Evolutionary conservation across 768 basidiomycete genomes (phyloP).

Genomic region (Suillus weaverae): DNA sequence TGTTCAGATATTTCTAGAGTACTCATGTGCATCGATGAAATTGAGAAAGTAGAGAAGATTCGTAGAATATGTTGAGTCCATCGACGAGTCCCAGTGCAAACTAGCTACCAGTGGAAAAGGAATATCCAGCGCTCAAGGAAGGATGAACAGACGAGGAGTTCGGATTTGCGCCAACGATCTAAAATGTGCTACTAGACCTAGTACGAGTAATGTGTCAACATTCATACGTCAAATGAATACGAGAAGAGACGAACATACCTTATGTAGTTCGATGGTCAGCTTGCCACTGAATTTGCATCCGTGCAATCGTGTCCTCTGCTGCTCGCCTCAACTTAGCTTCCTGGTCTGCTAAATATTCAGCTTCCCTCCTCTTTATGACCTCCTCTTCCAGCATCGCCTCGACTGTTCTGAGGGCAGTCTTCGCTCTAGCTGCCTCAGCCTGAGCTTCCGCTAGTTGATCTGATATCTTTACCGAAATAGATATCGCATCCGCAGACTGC

Average conservation of each 20-base stretch:
- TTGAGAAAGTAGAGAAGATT: neutral
- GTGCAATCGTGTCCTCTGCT: slow-evolving; percentile 52
- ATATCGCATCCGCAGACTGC: slow-evolving; percentile 68
- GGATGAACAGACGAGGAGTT: neutral
- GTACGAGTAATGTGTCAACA: neutral
- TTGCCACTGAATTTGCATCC: slow-evolving; percentile 30
- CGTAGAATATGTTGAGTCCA: slow-evolving; percentile 3
- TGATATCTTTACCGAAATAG: slow-evolving; percentile 61
- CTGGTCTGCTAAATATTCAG: slow-evolving; percentile 53
- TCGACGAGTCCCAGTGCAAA: neutral
- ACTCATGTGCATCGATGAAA: neutral
- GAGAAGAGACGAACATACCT: neutral
- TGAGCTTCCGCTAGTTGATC: slow-evolving; percentile 71
- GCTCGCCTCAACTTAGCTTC: slow-evolving; percentile 45
- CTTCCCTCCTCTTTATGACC: slow-evolving; percentile 53
- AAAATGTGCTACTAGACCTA: neutral
- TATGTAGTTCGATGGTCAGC: slow-evolving; percentile 4
- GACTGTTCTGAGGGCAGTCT: slow-evolving; percentile 51
- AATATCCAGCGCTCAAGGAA: neutral
- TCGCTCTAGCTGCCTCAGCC: slow-evolving; percentile 55
- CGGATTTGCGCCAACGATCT: neutral
- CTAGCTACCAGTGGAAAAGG: neutral
- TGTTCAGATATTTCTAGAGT: neutral
- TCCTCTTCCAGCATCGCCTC: slow-evolving; percentile 67
- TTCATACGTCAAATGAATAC: neutral